Evolutionary conservation across 495 filamentous ascomycete species (phyloP), one percentile per base, ranked within the genome.

Genomic region (Penicillium pulvis): DNA sequence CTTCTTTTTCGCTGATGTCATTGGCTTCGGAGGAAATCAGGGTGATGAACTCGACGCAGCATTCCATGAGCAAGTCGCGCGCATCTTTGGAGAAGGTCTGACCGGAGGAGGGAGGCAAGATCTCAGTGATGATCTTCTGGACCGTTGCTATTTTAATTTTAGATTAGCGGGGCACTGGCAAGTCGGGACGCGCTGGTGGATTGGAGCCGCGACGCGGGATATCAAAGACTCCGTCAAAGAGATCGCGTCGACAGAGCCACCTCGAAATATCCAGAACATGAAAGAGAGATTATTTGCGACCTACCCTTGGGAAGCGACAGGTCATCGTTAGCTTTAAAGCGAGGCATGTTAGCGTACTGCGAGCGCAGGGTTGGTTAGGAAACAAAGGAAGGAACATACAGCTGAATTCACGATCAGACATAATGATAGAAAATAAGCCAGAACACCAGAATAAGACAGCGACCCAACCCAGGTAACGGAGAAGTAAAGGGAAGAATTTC

Each of bases 31-130:
- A 94, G 24, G 93, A 97, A 55, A 98, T 90, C 55, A 98, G 83
- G 10, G 95, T 97, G 72, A 98, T 97, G 78, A 98, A 98, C 70
- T 98, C 94, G 60, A 98, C 94, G 70, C 95, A 98, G 80, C 93
- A 98, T 75, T 98, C 94, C 75, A 98, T 98, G 44, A 98, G 83
- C 5, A 97, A 80, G 65, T 98, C 94, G 51, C 95, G 86, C 3
- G 94, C 91, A 64, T 98, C 94, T 75, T 93, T 95, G 24, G 91
- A 89, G 70, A 97, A 98, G 3, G 83, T 84, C 43, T 90, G 78
- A 51, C 85, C 88, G 55, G 79, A 79, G 31, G 86, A 85, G 1
- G 86, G 70, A 7, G 90, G 85, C 3, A 98, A 83, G 66, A 98
- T 97, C 71, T 98, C 94, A 62, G 84, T 87, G 68, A 98, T 91